Percentiles rank a stretch among this genome's conserved stretches.
Conservation (phyloP, 2,329 filamentous ascomycete genomes). For the Nothophaeocryptopus gaeumannii region DNA sequence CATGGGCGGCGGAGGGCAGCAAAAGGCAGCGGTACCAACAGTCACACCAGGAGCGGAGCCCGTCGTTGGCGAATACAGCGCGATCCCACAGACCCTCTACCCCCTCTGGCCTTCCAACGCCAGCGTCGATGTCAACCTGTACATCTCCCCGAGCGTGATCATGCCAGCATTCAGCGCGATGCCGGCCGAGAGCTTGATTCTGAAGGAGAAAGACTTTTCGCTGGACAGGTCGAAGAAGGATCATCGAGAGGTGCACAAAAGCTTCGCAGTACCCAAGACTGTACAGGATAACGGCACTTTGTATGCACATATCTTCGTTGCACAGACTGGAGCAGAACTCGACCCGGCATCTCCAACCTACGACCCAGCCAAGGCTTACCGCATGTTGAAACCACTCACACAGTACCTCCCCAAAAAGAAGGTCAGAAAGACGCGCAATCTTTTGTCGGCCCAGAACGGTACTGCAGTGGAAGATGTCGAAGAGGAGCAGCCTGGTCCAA, state of each 20-base stretch:
- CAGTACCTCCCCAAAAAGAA: constrained; percentile 92
- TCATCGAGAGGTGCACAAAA: constrained; percentile 71
- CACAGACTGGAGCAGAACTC: constrained; percentile 68
- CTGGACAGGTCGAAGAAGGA: constrained; percentile 61
- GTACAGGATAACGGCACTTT: constrained; percentile 92
- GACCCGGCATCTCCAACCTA: constrained; percentile 73
- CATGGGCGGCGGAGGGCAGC: constrained; percentile 39
- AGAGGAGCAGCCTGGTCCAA: constrained; percentile 58
- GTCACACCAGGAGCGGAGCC: constrained; percentile 22
- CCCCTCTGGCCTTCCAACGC: constrained; percentile 85
- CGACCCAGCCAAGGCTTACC: constrained; percentile 71
- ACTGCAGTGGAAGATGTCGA: constrained; percentile 47
- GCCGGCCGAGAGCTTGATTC: constrained; percentile 66
- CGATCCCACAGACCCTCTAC: constrained; percentile 67
- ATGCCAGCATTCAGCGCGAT: constrained; percentile 65
- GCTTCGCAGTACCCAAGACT: constrained; percentile 69
- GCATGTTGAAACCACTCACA: constrained; percentile 81
- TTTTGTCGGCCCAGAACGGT: constrained; percentile 58
- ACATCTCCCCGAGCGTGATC: constrained; percentile 72
- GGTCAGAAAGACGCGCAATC: constrained; percentile 77
- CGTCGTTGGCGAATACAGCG: constrained; percentile 55
- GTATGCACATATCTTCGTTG: constrained; percentile 91
- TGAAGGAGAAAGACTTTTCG: constrained; percentile 73
- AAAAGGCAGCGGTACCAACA: constrained; percentile 21
- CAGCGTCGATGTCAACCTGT: constrained; percentile 77